Base-by-base conservation (phyloP, 2,329 filamentous ascomycete genomes). In the Stemphylium vesicarium region DNA sequence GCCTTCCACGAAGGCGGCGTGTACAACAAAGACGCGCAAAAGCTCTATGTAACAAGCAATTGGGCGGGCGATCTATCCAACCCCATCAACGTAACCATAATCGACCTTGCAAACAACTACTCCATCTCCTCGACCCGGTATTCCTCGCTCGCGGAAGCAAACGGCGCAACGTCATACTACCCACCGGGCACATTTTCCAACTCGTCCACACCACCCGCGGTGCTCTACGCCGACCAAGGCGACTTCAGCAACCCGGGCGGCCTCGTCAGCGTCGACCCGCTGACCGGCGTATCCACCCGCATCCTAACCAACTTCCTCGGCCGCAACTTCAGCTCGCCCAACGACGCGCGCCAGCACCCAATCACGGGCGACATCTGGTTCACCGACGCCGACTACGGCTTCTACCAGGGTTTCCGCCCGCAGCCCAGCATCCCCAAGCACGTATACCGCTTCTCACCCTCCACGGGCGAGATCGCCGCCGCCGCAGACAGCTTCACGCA, bases 281-380 rank as follows among this genome's bases (percentile, higher is more conserved):
- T 68, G 4, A 82, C 79, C 2, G 77, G 78, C 64, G 65, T 71
- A 9, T 76, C 77, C 4, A 66, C 66, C 6, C 72, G 69, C 4
- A 65, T 83, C 18, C 56, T 82, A 13, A 81, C 79, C 53, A 80
- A 77, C 60, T 82, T 76, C 66, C 78, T 77, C 43, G 80, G 80
- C 24, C 77, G 75, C 63, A 78, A 80, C 67, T 78, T 81, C 63
- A 75, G 72, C 57, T 72, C 68, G 20, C 60, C 79, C 46, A 77
- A 81, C 63, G 79, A 81, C 52, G 66, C 77, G 6, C 68, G 73
- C 24, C 71, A 76, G 47, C 75, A 80, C 38, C 75, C 79, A 29
- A 60, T 67, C 4, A 77, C 75, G 0, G 78, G 78, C 41, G 77
- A 80, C 37, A 69, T 83, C 37, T 82, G 80, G 79, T 82, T 82